Percentiles rank a stretch among this genome's conserved stretches.
These are phyloP conservation scores for Talaromyces albobiverticillius DNA, from an alignment of 2,329 filamentous ascomycete genomes.

Conservation along the genomic window DNA sequence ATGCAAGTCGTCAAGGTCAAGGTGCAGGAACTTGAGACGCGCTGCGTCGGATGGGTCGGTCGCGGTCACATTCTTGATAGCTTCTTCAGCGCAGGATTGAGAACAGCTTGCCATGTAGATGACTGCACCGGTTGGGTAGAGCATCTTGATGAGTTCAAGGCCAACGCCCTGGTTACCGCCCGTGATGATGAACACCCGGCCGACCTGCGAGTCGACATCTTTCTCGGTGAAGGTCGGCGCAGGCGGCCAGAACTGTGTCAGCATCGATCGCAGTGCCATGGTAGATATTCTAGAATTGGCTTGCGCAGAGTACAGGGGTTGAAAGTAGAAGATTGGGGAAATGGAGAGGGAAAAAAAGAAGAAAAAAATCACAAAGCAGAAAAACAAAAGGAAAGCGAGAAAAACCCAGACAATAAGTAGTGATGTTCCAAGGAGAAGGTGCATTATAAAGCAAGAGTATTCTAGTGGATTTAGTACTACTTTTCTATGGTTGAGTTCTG, in stretches of 20 bases:
- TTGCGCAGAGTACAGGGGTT: not conserved
- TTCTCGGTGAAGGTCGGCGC: slow-evolving; percentile 21
- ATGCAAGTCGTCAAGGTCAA: slow-evolving; percentile 42
- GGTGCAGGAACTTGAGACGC: slow-evolving; percentile 42
- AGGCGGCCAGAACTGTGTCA: slow-evolving; percentile 21
- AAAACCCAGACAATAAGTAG: too few relatives aligned
- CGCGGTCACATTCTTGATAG: slow-evolving; percentile 1
- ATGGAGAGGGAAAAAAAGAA: too few relatives aligned
- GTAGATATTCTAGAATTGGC: not conserved
- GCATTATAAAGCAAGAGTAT: too few relatives aligned
- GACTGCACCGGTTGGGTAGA: slow-evolving; percentile 21
- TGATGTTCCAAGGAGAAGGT: too few relatives aligned
- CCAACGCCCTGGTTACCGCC: slow-evolving; percentile 25
- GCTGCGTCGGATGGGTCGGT: slow-evolving; percentile 23
- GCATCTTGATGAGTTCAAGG: slow-evolving; percentile 21
- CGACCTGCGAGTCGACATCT: slow-evolving; percentile 19
- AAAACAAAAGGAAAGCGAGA: too few relatives aligned
- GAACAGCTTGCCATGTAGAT: slow-evolving; percentile 24
- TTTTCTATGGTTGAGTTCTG: too few relatives aligned
- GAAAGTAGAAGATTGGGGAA: not conserved
- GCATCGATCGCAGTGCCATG: slow-evolving; percentile 1
- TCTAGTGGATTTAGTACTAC: too few relatives aligned
- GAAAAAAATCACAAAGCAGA: too few relatives aligned
- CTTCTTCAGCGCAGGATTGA: not conserved
- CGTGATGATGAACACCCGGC: slow-evolving; percentile 28